Percentiles rank a stretch among this genome's conserved stretches.
Conservation (phyloP, 192 early-diverging fungal species). For the Umbelopsis vinacea region DNA sequence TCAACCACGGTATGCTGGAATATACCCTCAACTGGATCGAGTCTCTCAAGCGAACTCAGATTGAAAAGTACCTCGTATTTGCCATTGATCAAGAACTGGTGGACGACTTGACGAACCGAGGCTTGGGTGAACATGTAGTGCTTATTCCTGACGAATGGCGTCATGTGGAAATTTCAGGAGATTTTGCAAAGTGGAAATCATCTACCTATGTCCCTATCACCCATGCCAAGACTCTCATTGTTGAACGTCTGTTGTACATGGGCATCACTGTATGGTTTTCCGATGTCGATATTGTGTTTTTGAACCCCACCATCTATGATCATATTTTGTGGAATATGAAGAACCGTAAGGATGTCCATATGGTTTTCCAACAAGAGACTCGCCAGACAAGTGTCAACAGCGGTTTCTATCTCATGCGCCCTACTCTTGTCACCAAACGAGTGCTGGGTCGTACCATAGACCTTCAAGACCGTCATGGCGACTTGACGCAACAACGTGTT, state of each 20-base stretch:
- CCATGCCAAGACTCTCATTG: constrained; percentile 29
- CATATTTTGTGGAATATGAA: constrained; percentile 24
- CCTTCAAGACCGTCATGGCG: constrained; percentile 24
- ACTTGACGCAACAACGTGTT: constrained; percentile 30
- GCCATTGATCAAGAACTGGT: constrained; percentile 29
- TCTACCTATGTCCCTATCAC: constrained; percentile 27
- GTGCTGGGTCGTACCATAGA: constrained; percentile 25
- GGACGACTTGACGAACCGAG: constrained; percentile 8
- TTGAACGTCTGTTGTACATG: constrained; percentile 33
- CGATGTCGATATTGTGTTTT: constrained; percentile 35
- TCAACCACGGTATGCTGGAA: constrained; percentile 28
- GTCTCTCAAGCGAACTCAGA: constrained; percentile 28
- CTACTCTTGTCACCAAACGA: constrained; percentile 24
- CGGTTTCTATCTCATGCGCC: constrained; percentile 38
- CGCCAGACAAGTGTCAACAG: constrained; percentile 21
- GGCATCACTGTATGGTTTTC: constrained; percentile 36
- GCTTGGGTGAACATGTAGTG: constrained; percentile 25
- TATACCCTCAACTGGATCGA: constrained; percentile 39
- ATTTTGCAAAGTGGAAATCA: constrained; percentile 7
- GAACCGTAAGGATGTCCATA: constrained; percentile 25
- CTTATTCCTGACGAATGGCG: constrained; percentile 33
- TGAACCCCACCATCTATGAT: constrained; percentile 12
- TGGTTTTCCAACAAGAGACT: constrained; percentile 25
- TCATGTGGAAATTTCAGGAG: constrained; percentile 5
- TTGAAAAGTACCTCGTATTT: constrained; percentile 27